Evolutionary conservation across 331 rosid species (phyloP), one percentile per base, ranked within the genome.

Genomic region (Acacia concinna): DNA sequence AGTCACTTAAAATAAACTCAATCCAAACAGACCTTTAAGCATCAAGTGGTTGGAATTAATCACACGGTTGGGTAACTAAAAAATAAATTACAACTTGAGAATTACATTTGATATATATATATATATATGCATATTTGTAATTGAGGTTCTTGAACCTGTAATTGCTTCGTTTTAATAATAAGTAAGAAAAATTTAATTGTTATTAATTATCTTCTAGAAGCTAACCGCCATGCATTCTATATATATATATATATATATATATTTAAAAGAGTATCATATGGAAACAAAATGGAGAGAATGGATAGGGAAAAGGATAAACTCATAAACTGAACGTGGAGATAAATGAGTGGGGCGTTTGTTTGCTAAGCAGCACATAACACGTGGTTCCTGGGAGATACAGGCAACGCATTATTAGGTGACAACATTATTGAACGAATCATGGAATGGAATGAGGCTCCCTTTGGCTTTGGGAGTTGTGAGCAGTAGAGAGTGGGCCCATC

Each of bases 371-470:
- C 60, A 2, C 28, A n/a, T n/a, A 54, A 54, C 62, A 54, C 62
- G 62, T 54, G 62, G 62, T 30, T 1, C 1, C 10, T 20, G 20
- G 13, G 47, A 8, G 75, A 17, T 44, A 69, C 76, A n/a, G 59
- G 76, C 83, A 60, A 82, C 69, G 75, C 81, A 78, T 52, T 1
- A 73, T 65, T n/a, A n/a, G n/a, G n/a, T 4, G 21, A 12, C 0
- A 44, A 18, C n/a, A 51, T 51, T 10, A 23, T 23, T 23, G 6
- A n/a, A 51, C 10, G 25, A 51, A 51, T 18, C 0, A 51, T 51
- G 9, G 10, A 1, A 51, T 51, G 9, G 10, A 40, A 12, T 44
- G 60, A 15, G 30, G 13, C 6, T 43, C 13, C 0, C 41, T 44
- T 17, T 15, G 56, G 56, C 23, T 43, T 43, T 43, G 49, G 15